A percentile compares a stretch with the other conserved stretches of the same genome.
These are phyloP conservation scores for Lenzites betulinus DNA, from an alignment of 768 basidiomycete genomes.

Conservation along the genomic window DNA sequence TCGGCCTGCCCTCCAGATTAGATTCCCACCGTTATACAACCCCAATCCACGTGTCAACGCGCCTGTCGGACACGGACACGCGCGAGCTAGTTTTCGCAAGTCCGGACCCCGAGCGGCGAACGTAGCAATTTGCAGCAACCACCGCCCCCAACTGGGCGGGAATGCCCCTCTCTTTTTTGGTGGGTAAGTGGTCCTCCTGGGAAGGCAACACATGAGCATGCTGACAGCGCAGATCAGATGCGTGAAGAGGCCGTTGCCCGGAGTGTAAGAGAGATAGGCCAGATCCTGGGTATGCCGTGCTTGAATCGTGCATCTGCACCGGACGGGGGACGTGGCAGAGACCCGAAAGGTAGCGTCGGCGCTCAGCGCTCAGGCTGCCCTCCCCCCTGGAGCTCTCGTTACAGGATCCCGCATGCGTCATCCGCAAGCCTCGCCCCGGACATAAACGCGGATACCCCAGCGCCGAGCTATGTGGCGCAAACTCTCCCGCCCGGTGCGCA, in stretches of 20 bases:
- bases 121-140: not conserved
- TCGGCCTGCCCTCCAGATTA: not conserved
- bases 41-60: not conserved
- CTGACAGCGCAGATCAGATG: not conserved
- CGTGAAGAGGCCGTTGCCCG: not conserved
- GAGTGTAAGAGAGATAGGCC: not conserved
- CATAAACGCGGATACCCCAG: not conserved
- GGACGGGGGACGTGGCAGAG: not conserved
- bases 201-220: not conserved
- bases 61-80: not conserved
- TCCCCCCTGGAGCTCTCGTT: not conserved
- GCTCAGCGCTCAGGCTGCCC: not conserved
- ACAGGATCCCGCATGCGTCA: not conserved
- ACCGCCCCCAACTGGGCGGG: not conserved
- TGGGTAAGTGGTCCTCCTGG: not conserved
- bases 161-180: not conserved
- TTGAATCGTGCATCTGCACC: not conserved
- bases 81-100: not conserved
- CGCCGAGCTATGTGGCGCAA: not conserved
- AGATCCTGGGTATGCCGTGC: not conserved
- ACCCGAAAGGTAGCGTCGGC: not conserved
- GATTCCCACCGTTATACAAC: not conserved
- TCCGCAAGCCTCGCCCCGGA: not conserved
- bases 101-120: no score
- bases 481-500: not conserved